Evolutionary conservation across 345 rosid species (phyloP), one percentile per base, ranked within the genome.

Genomic region (Erysimum cheiranthoides): DNA sequence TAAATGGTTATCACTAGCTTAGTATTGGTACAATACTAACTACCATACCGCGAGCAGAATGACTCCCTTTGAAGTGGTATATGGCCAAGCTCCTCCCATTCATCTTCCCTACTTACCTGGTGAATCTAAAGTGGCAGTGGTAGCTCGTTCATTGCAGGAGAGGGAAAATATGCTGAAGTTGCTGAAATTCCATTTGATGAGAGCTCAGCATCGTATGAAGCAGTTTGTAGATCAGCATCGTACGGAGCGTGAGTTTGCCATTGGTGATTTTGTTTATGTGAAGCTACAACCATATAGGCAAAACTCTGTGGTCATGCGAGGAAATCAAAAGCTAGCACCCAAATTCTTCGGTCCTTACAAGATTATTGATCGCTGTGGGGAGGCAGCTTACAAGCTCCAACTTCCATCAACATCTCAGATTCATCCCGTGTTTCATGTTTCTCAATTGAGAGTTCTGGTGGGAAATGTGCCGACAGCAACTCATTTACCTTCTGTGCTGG

Each of bases 391-490:
- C 1, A 35, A 38, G 2, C 4, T 60, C 0, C 9, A 36, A 1
- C 3, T 60, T 0, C 65, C 47, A 0, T 0, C 2, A 2, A 0
- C 12, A 0, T 9, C 46, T 4, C 2, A 2, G 5, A 11, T 61
- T 0, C 65, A 60, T 7, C 65, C 25, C 1, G 61, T 32, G 0
- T 31, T 58, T 3, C 42, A 58, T 58, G 8, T 57, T 0, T 57
- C 61, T 2, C 65, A 60, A 9, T 0, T 60, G 28, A 60, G 36
- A 10, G 1, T 42, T 1, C 0, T 11, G 16, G 14, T 42, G 6
- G 46, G 46, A 4, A 42, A 42, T 12, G 42, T 38, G 0, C 12
- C 10, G 3, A 10, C 42, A 1, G 3, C 42, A 2, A 10, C 12
- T 0, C 12, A 2, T 2, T 10, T 38, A 0, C 42, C 42, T 0